Evolutionary conservation across 805 yeast species (phyloP).

Genomic region (Isabelozyma pseudorhagii): DNA sequence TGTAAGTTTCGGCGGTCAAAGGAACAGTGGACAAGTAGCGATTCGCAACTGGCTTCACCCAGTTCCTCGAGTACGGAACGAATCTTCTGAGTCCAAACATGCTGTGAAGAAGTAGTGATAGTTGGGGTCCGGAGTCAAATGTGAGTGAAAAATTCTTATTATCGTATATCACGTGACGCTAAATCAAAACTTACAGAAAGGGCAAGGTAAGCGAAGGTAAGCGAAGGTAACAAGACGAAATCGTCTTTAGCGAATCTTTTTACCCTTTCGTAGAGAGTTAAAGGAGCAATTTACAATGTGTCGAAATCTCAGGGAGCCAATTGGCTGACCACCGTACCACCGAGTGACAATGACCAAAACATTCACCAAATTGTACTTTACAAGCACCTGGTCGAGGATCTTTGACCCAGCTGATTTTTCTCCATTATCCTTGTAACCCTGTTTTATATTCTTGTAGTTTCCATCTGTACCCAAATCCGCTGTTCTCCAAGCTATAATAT

Average conservation of each 20-base stretch:
- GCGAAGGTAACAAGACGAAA: not conserved
- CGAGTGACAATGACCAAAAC: conserved; percentile 67
- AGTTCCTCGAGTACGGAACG: not conserved
- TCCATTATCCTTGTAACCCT: conserved; percentile 68
- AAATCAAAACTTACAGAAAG: not conserved
- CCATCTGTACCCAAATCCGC: conserved; percentile 19
- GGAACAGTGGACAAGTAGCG: conserved; percentile 27
- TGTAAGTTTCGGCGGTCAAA: conserved; percentile 71
- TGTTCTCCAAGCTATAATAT: conserved; percentile 73
- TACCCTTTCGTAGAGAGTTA: conserved; percentile 38
- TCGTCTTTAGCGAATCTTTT: not conserved
- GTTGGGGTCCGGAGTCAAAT: not conserved
- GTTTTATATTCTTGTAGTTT: conserved; percentile 32
- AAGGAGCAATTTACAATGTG: conserved; percentile 58
- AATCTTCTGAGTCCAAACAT: not conserved
- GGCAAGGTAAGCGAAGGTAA: not conserved
- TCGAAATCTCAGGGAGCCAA: conserved; percentile 71
- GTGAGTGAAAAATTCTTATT: not conserved
- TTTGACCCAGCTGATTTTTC: conserved; percentile 73
- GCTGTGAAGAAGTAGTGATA: not conserved
- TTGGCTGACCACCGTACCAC: conserved; percentile 79
- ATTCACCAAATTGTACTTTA: conserved; percentile 47
- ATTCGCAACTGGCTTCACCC: not conserved
- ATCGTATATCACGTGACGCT: not conserved
- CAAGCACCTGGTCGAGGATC: conserved; percentile 50